Evolutionary conservation across 1,139 yeast species (phyloP), one percentile per base, ranked within the genome.

Genomic region (Lodderomyces metapsilosis): DNA sequence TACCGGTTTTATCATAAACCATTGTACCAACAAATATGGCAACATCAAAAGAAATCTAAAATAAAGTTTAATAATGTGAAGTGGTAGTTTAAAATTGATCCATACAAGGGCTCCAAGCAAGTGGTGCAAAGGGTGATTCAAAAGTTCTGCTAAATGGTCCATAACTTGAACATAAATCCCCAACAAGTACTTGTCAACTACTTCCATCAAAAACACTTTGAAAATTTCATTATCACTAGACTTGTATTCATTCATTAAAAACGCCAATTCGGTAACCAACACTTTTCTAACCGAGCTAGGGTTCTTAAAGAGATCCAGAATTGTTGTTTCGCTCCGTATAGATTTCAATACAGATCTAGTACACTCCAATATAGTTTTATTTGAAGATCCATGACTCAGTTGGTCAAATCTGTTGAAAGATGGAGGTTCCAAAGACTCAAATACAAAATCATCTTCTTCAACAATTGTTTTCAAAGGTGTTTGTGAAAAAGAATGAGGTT

Each of bases 171-270:
- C 32, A 35, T 40, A 41, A 10, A 40, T 17, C 2, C 33, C 27
- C 28, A 39, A 34, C 33, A 54, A 38, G 37, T 52, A 49, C n/a
- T 44, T 49, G 15, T 49, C 49, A 5, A 47, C 37, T n/a, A 57
- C 20, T 30, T 58, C 57, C 56, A 57, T 54, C 4, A 51, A 6
- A 3, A 51, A 37, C 7, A 43, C 27, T 37, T 49, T 56, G 8
- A 47, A 15, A 12, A 44, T 32, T 33, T 42, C 36, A 28, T 40
- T 36, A 27, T 42, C 44, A 9, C 39, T 33, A 8, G 45, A 18
- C 24, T 50, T 50, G 2, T 45, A 39, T 21, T 41, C 37, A 27
- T 21, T 15, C 41, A 43, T 20, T 7, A 45, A 22, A 9, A 54
- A 51, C 5, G 42, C 34, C n/a, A 52, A 34, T 17, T 47, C 51